Evolutionary conservation across 495 filamentous ascomycete species (phyloP).

Genomic region (Lineolata rhizophorae): DNA sequence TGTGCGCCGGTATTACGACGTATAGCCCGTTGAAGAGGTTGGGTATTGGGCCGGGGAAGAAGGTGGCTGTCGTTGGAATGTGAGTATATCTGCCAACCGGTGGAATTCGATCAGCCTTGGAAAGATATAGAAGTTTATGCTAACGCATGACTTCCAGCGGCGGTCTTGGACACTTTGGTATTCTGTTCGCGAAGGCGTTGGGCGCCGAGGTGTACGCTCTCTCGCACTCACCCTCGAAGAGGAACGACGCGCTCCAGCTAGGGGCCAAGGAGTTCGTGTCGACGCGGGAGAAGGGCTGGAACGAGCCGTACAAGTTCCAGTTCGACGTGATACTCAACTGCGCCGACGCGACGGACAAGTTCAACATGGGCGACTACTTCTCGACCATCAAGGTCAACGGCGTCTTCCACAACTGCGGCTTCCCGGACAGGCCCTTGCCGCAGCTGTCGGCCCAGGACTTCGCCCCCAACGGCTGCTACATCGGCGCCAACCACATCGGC

Average conservation of each 20-base stretch:
- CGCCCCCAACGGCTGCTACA: slow-evolving; percentile 51
- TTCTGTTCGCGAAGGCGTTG: slow-evolving; percentile 19
- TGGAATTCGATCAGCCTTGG: too few relatives aligned
- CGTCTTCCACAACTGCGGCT: slow-evolving; percentile 58
- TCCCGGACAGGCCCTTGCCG: slow-evolving; percentile 63
- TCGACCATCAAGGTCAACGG: slow-evolving; percentile 66
- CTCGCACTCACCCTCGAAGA: slow-evolving; percentile 21
- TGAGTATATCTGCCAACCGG: slow-evolving; percentile 7
- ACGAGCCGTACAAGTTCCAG: slow-evolving; percentile 26
- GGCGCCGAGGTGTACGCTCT: slow-evolving; percentile 24
- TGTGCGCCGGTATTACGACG: slow-evolving; percentile 70
- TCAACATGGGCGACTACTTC: slow-evolving; percentile 50
- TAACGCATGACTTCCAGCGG: slow-evolving; percentile 10
- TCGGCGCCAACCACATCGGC: slow-evolving; percentile 65
- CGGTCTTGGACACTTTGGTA: slow-evolving; percentile 23
- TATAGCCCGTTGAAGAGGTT: slow-evolving; percentile 59
- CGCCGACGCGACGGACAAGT: slow-evolving; percentile 44
- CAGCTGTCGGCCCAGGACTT: slow-evolving; percentile 58
- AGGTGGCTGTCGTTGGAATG: slow-evolving; percentile 58
- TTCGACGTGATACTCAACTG: slow-evolving; percentile 60
- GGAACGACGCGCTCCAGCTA: slow-evolving; percentile 19
- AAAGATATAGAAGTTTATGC: background rate
- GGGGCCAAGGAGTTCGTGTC: slow-evolving; percentile 22
- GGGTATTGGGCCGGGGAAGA: slow-evolving; percentile 56
- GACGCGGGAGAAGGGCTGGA: slow-evolving; percentile 19